These are phyloP conservation scores for Solanum peruvianum DNA, from an alignment of 257 asterid genomes.

Conservation along the genomic window DNA sequence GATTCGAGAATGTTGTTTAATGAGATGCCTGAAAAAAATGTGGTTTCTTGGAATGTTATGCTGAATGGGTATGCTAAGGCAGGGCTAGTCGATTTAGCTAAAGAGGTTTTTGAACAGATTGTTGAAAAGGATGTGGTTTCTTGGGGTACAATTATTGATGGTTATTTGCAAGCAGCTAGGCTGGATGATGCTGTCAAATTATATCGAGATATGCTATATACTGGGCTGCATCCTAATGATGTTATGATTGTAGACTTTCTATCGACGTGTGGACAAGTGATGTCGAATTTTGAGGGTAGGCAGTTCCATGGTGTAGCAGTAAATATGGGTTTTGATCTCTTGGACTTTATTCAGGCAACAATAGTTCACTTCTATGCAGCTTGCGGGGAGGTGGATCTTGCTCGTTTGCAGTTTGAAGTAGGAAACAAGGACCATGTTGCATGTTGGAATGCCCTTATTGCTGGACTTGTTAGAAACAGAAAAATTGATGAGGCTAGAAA, in stretches of 20 bases:
- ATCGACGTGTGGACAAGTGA: constrained; percentile 52
- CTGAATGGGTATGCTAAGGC: constrained; percentile 77
- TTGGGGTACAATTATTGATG: constrained; percentile 84
- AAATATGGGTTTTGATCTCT: constrained; percentile 42
- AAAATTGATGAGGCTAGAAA: constrained; percentile 44
- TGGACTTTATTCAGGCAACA: constrained; percentile 60
- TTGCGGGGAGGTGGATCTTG: constrained; percentile 35
- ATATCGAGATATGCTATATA: constrained; percentile 45
- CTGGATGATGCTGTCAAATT: constrained; percentile 45
- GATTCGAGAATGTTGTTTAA: constrained; percentile 44
- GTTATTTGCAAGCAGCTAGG: constrained; percentile 51
- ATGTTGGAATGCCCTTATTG: constrained; percentile 78
- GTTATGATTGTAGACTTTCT: constrained; percentile 74
- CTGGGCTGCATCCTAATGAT: constrained; percentile 53
- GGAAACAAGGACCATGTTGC: constrained; percentile 61
- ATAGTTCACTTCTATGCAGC: constrained; percentile 67
- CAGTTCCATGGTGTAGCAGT: constrained; percentile 53
- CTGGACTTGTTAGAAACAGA: constrained; percentile 56
- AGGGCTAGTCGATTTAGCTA: constrained; percentile 35
- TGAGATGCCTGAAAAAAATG: constrained; percentile 46
- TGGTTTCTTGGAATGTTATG: constrained; percentile 87
- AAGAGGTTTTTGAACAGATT: constrained; percentile 50
- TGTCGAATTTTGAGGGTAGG: constrained; percentile 43
- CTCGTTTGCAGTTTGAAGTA: constrained; percentile 58
- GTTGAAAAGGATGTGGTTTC: constrained; percentile 64